phyloP scores from a whole-genome alignment of 2,329 filamentous ascomycete species.

The Huntiella moniliformis region DNA sequence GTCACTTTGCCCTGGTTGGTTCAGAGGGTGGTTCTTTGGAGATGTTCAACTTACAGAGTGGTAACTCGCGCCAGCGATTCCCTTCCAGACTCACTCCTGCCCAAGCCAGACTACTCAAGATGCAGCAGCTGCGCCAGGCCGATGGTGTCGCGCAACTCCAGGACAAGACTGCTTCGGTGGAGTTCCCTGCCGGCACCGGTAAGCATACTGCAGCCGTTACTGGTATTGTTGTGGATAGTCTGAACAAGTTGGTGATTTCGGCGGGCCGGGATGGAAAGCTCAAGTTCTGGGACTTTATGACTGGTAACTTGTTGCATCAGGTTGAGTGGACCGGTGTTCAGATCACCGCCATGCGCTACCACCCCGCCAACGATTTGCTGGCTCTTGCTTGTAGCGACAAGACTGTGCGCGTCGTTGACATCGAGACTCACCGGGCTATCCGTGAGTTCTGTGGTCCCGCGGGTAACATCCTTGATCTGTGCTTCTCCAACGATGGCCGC shows the following conservation, averaged over 20 bases:
- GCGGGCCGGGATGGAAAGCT: constrained; percentile 80
- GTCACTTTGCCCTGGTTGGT: constrained; percentile 81
- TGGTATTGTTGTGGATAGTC: constrained; percentile 69
- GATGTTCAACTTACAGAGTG: constrained; percentile 94
- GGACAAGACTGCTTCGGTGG: constrained; percentile 23
- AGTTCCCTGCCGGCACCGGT: constrained; percentile 36
- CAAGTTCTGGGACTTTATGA: constrained; percentile 95
- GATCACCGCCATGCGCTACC: constrained; percentile 62
- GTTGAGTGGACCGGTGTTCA: constrained; percentile 53
- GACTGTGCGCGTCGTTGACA: constrained; percentile 73
- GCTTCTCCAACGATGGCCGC: constrained; percentile 79
- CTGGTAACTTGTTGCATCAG: constrained; percentile 59
- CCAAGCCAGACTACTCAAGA: constrained; percentile 58
- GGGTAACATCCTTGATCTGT: constrained; percentile 57
- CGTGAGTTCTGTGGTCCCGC: constrained; percentile 79
- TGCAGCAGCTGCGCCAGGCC: constrained; percentile 40
- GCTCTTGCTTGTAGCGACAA: constrained; percentile 79
- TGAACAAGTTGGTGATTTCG: constrained; percentile 73
- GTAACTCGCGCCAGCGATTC: constrained; percentile 70
- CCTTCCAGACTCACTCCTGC: constrained; percentile 59
- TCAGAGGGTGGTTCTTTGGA: constrained; percentile 70
- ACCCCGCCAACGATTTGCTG: constrained; percentile 64
- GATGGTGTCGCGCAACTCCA: constrained; percentile 37
- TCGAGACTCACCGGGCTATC: constrained; percentile 76
- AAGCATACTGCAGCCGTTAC: constrained; percentile 71